Evolutionary conservation across 169 alveolate species (phyloP), one percentile per base, ranked within the genome.

Genomic region (Sarcocystis neurona): DNA sequence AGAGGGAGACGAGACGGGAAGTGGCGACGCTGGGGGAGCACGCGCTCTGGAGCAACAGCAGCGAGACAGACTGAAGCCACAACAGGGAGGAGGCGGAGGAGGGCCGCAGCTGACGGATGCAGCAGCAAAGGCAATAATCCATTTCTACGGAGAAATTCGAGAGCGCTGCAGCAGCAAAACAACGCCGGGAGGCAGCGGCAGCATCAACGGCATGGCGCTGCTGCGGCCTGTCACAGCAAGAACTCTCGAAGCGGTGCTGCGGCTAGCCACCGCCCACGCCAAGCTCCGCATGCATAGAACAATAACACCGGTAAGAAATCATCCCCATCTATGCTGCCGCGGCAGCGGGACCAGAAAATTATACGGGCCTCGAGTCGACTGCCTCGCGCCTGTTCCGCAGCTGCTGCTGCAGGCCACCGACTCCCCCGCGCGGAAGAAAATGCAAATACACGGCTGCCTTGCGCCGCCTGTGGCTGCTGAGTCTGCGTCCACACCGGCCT

Each of bases 261-360:
- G 98, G 43, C 94, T 96, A 20, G 96, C 97, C 5, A 95, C 97
- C 12, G 97, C 98, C 46, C 97, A 95, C 79, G 95, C 98, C 44
- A 96, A 96, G 90, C 89, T 96, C 80, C 92, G 94, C 85, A 87
- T 96, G 88, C 91, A 93, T 47, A 94, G 95, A 41, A 95, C 93
- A 93, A 96, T 96, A 18, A 94, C 95, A 46, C 75, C 89, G 2
- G 89, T 84, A 46, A n/a, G 89, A 50, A 6, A 18, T 10, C 60
- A 6, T 48, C 27, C 60, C 60, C 46, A 15, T 34, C 46, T 37
- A 6, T 27, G 87, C 75, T 50, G 87, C 87, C 3, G 87, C 41
- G 75, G n/a, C 37, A 12, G n/a, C n/a, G 60, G 6, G 60, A 15
- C 6, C 60, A 10, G n/a, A n/a, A n/a, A n/a, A n/a, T n/a, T n/a